Conservation (phyloP, 257 asterid species). For the Rubia yunnanensis region DNA sequence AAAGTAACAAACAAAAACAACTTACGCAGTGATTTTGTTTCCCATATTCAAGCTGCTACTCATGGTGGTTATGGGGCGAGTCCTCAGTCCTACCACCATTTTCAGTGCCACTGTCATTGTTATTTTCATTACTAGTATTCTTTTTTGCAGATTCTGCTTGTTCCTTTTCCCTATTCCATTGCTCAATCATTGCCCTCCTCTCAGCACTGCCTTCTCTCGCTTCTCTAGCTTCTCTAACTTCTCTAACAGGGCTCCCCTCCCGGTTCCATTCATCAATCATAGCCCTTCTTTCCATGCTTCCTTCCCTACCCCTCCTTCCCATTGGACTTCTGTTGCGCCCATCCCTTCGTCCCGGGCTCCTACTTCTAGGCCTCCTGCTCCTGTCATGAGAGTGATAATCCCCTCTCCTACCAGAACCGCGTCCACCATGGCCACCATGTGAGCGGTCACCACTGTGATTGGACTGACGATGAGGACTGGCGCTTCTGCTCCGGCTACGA, state of each 20-base stretch:
- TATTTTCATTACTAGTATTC: neutral
- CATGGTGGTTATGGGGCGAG: conserved; percentile 24
- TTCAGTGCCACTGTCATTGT: conserved; percentile 24
- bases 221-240: conserved; percentile 18
- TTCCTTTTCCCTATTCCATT: conserved; percentile 80
- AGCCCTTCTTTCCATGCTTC: conserved; percentile 73
- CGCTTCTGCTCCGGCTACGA: conserved; percentile 68
- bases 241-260: conserved; percentile 23
- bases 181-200: conserved; percentile 81
- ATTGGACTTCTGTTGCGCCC: conserved; percentile 74
- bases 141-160: conserved; percentile 31
- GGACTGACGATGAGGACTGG: conserved; percentile 51
- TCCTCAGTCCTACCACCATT: conserved; percentile 26
- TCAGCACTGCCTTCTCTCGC: conserved; percentile 67
- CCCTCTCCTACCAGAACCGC: conserved; percentile 55
- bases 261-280: conserved; percentile 75
- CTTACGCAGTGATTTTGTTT: conserved; percentile 22
- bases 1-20: neutral
- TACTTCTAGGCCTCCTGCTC: conserved; percentile 72
- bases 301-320: conserved; percentile 62
- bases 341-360: conserved; percentile 65
- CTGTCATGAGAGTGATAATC: conserved; percentile 57
- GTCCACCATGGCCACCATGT: conserved; percentile 44
- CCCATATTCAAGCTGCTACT: conserved; percentile 32
- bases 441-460: conserved; percentile 23